Base-by-base conservation (phyloP, 2,329 filamentous ascomycete genomes). In the Cadophora luteo-olivacea region DNA sequence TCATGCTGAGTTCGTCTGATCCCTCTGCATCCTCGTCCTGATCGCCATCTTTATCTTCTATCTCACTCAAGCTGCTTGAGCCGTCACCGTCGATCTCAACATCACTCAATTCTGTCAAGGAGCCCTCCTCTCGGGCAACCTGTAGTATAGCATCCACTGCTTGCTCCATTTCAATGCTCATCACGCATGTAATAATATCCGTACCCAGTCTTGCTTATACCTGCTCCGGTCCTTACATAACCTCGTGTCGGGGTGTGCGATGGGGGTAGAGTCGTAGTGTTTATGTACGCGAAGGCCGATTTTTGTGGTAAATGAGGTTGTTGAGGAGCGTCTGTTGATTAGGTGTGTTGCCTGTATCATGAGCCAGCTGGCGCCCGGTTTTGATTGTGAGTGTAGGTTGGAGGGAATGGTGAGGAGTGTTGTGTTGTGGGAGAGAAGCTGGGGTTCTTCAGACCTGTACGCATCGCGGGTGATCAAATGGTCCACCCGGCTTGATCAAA, bases 11-110 rank as follows among this genome's bases (percentile, higher is more conserved):
- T 6, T 75, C 73, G 33, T 78, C 74, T 16, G 74, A 75, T 24
- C 77, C 81, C 68, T 77, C 79, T 70, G 82, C 86, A 64, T 91
- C 82, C 14, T 81, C 81, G 3, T 81, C 81, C 71, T 92, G 89
- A 63, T 92, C 91, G 54, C 84, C 86, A 70, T 92, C 90, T 76
- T 88, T 88, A 76, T 97, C 92, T 77, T 94, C 94, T 67, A 97
- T 92, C 75, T 97, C 95, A 82, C 93, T 97, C 75, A 98, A 85
- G 76, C 94, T 96, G 80, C 95, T 98, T 49, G 94, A 97, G 64
- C 92, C 85, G 78, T 89, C 90, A 78, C 91, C 92, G 75, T 90
- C 89, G 49, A 76, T 70, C 41, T 77, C 77, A 24, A 76, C 69
- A 66, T 78, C 76, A 68, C 75, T 77, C 69, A 76, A 67, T 49